Conservation (phyloP, 345 rosid species). For the Euphorbia tirucalli region DNA sequence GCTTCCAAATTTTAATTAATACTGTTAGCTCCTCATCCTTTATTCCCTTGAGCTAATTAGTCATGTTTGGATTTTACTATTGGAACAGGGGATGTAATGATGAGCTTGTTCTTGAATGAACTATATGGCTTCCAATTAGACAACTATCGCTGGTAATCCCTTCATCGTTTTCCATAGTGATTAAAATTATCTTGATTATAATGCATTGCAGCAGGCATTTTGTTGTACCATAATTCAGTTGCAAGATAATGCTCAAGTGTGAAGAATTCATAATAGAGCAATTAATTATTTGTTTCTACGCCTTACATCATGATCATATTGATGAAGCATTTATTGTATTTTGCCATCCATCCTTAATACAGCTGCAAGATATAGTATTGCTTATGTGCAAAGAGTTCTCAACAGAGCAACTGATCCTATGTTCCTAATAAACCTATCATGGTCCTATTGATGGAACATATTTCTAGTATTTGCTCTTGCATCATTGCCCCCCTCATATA, state of each 20-base stretch:
- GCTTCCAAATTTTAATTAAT: not conserved
- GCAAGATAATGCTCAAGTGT: constrained; percentile 6
- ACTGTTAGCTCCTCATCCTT: not conserved
- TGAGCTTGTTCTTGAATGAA: constrained; percentile 95
- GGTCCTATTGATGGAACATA: not conserved
- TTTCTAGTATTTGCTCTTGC: not conserved
- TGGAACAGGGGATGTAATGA: constrained; percentile 76
- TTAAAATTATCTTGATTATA: not conserved
- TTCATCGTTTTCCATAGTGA: not conserved
- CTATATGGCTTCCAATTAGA: constrained; percentile 97
- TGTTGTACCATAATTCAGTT: not conserved
- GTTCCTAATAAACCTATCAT: not conserved
- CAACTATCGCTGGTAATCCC: constrained; percentile 80
- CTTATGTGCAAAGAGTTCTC: not conserved
- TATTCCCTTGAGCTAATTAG: not conserved
- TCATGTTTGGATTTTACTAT: not conserved
- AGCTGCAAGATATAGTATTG: constrained; percentile 5
- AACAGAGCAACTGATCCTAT: not conserved
- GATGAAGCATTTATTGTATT: not conserved
- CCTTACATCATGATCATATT: not conserved
- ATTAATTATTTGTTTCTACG: not conserved
- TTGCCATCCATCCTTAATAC: not conserved
- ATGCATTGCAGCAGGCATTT: not conserved
- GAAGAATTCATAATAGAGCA: constrained; percentile 6
- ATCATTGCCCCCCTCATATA: not conserved